A percentile compares a stretch with the other conserved stretches of the same genome.
Evolutionary conservation across 1,284 basidiomycete genomes (phyloP).

Genomic region (Melampsora larici-populina): DNA sequence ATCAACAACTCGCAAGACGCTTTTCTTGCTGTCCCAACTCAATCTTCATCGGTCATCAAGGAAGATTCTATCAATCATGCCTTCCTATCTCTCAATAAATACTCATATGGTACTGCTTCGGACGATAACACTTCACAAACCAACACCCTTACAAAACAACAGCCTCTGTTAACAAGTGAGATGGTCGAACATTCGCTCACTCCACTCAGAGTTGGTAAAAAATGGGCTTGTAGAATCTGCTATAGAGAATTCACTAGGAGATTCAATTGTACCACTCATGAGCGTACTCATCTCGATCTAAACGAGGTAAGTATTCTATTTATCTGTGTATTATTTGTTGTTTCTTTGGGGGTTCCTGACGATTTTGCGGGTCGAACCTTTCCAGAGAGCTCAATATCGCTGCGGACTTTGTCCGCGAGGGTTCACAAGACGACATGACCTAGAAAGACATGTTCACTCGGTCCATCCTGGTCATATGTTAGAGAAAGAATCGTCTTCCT

Average conservation of each 20-base stretch:
- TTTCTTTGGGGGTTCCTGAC: background rate
- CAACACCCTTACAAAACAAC: background rate
- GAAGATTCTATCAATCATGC: no score
- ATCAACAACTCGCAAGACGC: no score
- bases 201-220: conserved; percentile 27
- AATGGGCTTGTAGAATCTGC: conserved; percentile 43
- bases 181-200: conserved; percentile 26
- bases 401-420: conserved; percentile 34
- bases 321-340: background rate
- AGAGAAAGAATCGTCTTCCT: background rate
- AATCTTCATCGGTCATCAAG: no score
- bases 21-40: no score
- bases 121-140: no score
- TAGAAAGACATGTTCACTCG: conserved; percentile 39
- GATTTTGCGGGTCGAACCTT: background rate
- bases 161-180: conserved; percentile 1
- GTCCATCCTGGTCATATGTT: conserved; percentile 40
- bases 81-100: no score
- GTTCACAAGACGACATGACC: conserved; percentile 39
- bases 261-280: conserved; percentile 43
- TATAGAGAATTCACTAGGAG: conserved; percentile 34
- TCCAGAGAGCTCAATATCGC: conserved; percentile 35
- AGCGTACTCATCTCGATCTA: conserved; percentile 42
- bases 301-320: conserved; percentile 4
- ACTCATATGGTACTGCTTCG: no score